Evolutionary conservation across 73 alveolate species (phyloP).

Genomic region (Tetrahymena borealis): DNA sequence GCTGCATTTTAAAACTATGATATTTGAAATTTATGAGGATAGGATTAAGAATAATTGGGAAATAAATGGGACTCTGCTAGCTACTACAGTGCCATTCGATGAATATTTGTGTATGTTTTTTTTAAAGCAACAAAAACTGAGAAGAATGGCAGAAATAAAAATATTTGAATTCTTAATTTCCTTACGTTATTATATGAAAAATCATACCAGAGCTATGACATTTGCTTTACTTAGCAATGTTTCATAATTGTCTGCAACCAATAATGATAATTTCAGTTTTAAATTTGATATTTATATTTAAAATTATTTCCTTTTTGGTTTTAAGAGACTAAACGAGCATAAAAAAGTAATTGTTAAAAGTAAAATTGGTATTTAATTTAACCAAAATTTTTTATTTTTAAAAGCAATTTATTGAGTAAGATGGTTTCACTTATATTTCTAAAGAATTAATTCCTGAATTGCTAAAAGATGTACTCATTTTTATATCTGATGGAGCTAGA

Average conservation of each 20-base stretch:
- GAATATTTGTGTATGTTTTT: constrained; percentile 51
- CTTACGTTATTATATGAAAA: constrained; percentile 50
- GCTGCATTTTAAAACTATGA: not conserved
- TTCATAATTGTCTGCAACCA: not conserved
- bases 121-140: constrained; percentile 44
- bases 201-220: not conserved
- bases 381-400: not conserved
- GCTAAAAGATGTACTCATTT: not conserved
- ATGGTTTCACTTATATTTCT: not conserved
- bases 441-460: not conserved
- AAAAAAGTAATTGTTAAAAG: not conserved
- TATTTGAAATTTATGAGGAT: not conserved
- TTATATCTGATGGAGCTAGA: not conserved
- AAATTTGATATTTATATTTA: not conserved
- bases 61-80: constrained; percentile 44
- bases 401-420: not conserved
- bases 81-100: constrained; percentile 43
- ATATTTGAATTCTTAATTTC: constrained; percentile 52
- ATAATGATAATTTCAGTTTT: not conserved
- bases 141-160: constrained; percentile 65
- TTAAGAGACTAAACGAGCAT: not conserved
- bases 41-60: not conserved
- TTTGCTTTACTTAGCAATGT: not conserved
- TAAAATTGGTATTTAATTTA: not conserved
- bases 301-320: not conserved